Conservation (phyloP, 225 moss, liverwort and hornwort species). For the Bryum argenteum region DNA sequence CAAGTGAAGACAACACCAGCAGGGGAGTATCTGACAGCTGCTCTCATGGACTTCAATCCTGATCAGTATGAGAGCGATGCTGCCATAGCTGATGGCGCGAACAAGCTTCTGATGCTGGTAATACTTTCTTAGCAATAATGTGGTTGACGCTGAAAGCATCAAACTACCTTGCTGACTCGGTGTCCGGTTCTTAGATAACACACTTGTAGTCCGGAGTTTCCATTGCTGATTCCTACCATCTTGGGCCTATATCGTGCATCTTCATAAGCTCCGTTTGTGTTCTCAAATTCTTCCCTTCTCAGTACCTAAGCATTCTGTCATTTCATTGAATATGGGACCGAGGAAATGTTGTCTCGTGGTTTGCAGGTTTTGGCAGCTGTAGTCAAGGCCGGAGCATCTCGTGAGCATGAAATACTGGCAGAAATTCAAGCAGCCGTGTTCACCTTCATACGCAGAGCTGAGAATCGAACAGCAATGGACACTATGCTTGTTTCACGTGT, state of each 20-base stretch:
- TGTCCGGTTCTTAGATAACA: constrained; percentile 3
- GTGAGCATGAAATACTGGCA: constrained; percentile 99
- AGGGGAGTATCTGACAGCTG: constrained; percentile 95
- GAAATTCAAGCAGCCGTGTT: constrained; percentile 99
- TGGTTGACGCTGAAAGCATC: not conserved
- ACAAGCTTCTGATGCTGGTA: constrained; percentile 97
- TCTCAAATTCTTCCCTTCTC: not conserved
- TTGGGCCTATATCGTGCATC: not conserved
- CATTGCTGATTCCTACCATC: constrained; percentile 6
- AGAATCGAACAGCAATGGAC: constrained; percentile 80
- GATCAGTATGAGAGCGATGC: constrained; percentile 89
- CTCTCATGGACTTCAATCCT: constrained; percentile 88
- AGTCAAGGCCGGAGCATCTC: constrained; percentile 95
- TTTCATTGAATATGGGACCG: constrained; percentile 14
- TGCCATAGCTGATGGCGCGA: constrained; percentile 92
- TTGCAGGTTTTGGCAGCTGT: constrained; percentile 91
- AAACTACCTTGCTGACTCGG: not conserved
- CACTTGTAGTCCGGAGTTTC: not conserved
- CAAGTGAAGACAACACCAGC: constrained; percentile 86
- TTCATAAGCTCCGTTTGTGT: not conserved
- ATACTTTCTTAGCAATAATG: not conserved
- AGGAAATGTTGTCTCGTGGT: constrained; percentile 8
- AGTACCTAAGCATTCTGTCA: not conserved
- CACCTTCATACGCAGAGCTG: constrained; percentile 83
- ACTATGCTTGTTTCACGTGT: constrained; percentile 99